Conservation (phyloP, 495 filamentous ascomycete genomes). For the Lasiosphaeria ovina region DNA sequence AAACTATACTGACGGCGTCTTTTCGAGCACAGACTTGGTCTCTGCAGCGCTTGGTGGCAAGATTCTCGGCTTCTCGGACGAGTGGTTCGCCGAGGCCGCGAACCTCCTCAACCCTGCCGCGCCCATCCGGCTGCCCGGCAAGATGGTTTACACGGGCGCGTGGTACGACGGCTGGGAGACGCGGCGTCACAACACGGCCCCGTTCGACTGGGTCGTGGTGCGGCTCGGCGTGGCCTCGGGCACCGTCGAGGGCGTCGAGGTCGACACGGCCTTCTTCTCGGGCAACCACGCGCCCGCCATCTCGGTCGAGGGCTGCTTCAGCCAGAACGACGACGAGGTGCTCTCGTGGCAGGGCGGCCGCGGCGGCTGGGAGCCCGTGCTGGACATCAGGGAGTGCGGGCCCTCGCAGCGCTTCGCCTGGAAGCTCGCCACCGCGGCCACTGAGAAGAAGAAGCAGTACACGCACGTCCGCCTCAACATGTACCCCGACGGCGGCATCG, state of each 20-base stretch:
- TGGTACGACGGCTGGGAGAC: slow-evolving; percentile 99
- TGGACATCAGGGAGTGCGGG: slow-evolving; percentile 68
- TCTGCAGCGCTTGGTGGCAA: slow-evolving; percentile 70
- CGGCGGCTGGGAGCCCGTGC: slow-evolving; percentile 70
- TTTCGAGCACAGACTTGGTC: slow-evolving; percentile 60
- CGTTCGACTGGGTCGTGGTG: slow-evolving; percentile 83
- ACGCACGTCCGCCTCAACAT: slow-evolving; percentile 85
- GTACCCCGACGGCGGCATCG: slow-evolving; percentile 95
- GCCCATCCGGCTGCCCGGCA: slow-evolving; percentile 73
- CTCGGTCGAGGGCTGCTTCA: slow-evolving; percentile 75
- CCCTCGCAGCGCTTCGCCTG: slow-evolving; percentile 76
- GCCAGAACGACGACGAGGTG: slow-evolving; percentile 57
- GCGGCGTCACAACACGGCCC: slow-evolving; percentile 73
- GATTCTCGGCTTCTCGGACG: slow-evolving; percentile 75
- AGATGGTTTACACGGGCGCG: slow-evolving; percentile 81
- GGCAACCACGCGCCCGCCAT: slow-evolving; percentile 87
- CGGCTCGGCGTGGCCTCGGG: slow-evolving; percentile 76
- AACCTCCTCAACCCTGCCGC: slow-evolving; percentile 76
- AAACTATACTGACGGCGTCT: no score
- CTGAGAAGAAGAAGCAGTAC: slow-evolving; percentile 60
- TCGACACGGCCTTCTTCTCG: slow-evolving; percentile 83
- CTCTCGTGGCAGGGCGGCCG: slow-evolving; percentile 53
- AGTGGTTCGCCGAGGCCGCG: slow-evolving; percentile 82
- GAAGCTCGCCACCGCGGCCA: slow-evolving; percentile 61
- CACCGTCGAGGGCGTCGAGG: slow-evolving; percentile 72